A percentile compares a stretch with the other conserved stretches of the same genome.
phyloP scores from a whole-genome alignment of 2,329 filamentous ascomycete species.

The Diplodia seriata region DNA sequence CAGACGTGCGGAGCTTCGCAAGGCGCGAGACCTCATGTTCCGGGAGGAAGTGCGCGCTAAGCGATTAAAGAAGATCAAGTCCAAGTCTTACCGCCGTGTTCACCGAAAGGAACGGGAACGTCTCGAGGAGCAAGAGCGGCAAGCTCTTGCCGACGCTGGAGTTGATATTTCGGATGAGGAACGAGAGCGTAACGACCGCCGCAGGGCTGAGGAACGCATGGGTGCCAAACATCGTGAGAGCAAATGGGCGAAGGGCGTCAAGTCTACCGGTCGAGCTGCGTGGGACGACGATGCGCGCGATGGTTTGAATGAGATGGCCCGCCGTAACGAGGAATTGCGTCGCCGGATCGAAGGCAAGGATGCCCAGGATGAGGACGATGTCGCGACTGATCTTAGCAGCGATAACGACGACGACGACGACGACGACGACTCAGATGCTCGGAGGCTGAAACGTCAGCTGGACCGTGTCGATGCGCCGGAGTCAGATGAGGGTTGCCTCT shows the following conservation, averaged over 20 bases:
- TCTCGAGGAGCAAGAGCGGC: conserved; percentile 63
- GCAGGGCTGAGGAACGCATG: conserved; percentile 83
- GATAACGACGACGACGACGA: conserved; percentile 66
- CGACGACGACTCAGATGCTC: conserved; percentile 68
- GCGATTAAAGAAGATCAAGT: conserved; percentile 99
- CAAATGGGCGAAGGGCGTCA: conserved; percentile 89
- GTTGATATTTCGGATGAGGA: conserved; percentile 69
- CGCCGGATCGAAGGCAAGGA: conserved; percentile 77
- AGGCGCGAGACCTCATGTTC: conserved; percentile 83
- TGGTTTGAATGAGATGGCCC: conserved; percentile 80
- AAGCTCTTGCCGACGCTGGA: conserved; percentile 65
- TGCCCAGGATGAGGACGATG: conserved; percentile 57
- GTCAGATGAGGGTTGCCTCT: conserved; percentile 63
- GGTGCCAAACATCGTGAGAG: conserved; percentile 84
- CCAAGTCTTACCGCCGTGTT: conserved; percentile 89
- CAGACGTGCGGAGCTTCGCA: conserved; percentile 75
- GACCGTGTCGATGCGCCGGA: conserved; percentile 55
- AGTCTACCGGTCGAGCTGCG: conserved; percentile 76
- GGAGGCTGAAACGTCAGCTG: conserved; percentile 45
- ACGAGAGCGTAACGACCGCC: conserved; percentile 71
- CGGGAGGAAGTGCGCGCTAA: conserved; percentile 87
- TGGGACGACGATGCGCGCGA: conserved; percentile 89
- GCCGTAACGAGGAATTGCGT: conserved; percentile 81
- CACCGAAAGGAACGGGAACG: conserved; percentile 80
- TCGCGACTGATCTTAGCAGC: conserved; percentile 59